phyloP scores from a whole-genome alignment of 345 rosid species.

The Rhizophora apiculata region DNA sequence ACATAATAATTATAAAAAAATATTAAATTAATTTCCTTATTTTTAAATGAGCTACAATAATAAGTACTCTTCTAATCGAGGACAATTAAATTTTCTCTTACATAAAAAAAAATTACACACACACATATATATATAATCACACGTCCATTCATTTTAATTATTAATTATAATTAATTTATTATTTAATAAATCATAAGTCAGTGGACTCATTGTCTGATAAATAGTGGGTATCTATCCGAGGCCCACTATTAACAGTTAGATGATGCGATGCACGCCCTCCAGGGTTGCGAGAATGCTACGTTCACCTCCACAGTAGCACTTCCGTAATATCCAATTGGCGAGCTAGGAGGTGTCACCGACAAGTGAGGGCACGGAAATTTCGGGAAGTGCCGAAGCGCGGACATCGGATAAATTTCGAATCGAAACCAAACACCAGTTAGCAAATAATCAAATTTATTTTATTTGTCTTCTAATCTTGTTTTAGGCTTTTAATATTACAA shows the following conservation, averaged over 20 bases:
- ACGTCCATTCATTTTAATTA: background rate
- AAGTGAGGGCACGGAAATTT: background rate
- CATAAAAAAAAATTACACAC: too few relatives aligned
- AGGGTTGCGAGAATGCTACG: conserved; percentile 11
- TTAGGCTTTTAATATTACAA: background rate
- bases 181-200: too few relatives aligned
- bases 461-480: background rate
- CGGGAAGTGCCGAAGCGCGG: background rate
- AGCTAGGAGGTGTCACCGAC: conserved; percentile 7
- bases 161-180: background rate
- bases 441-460: conserved; percentile 2
- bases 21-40: background rate
- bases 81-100: too few relatives aligned
- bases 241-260: conserved; percentile 19
- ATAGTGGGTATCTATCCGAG: background rate
- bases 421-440: conserved; percentile 23
- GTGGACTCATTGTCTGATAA: too few relatives aligned
- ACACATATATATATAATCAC: too few relatives aligned
- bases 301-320: background rate
- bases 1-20: too few relatives aligned
- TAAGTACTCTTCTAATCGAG: too few relatives aligned
- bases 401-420: background rate
- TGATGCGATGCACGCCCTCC: conserved; percentile 26
- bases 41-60: too few relatives aligned
- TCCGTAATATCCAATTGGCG: background rate